phyloP scores from a whole-genome alignment of 352 stramenopile species.

The Globisporangium uncinulatum region DNA sequence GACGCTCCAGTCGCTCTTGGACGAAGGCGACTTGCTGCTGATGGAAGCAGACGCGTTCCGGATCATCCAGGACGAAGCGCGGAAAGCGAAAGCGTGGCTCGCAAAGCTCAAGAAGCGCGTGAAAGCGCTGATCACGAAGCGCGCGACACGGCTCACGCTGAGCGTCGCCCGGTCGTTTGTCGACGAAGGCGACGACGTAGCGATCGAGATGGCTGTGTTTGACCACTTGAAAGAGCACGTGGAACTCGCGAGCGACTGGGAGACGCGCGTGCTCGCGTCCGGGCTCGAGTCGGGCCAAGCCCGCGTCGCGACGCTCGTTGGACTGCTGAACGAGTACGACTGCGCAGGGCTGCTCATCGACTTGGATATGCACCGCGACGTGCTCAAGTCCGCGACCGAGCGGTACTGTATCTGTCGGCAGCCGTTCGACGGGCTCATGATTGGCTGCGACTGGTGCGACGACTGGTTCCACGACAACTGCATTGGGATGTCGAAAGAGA shows the following conservation, averaged over 20 bases:
- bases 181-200: constrained; percentile 75
- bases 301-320: constrained; percentile 59
- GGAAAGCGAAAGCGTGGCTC: constrained; percentile 76
- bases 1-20: constrained; percentile 50
- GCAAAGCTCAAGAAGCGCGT: constrained; percentile 82
- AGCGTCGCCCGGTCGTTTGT: constrained; percentile 55
- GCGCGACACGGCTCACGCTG: constrained; percentile 59
- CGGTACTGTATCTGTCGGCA: constrained; percentile 88
- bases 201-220: constrained; percentile 68
- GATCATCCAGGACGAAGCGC: constrained; percentile 74
- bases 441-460: constrained; percentile 84
- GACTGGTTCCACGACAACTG: constrained; percentile 90
- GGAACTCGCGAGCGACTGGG: constrained; percentile 74
- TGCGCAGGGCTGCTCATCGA: constrained; percentile 73
- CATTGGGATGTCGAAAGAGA: constrained; percentile 89
- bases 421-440: constrained; percentile 89
- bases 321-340: constrained; percentile 79
- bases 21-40: constrained; percentile 48
- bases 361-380: constrained; percentile 82
- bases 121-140: constrained; percentile 64
- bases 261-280: constrained; percentile 63
- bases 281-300: constrained; percentile 78
- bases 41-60: constrained; percentile 77
- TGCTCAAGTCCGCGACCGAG: constrained; percentile 90
- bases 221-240: constrained; percentile 78